Conservation (phyloP, 2,329 filamentous ascomycete genomes). For the Penicillium palitans region DNA sequence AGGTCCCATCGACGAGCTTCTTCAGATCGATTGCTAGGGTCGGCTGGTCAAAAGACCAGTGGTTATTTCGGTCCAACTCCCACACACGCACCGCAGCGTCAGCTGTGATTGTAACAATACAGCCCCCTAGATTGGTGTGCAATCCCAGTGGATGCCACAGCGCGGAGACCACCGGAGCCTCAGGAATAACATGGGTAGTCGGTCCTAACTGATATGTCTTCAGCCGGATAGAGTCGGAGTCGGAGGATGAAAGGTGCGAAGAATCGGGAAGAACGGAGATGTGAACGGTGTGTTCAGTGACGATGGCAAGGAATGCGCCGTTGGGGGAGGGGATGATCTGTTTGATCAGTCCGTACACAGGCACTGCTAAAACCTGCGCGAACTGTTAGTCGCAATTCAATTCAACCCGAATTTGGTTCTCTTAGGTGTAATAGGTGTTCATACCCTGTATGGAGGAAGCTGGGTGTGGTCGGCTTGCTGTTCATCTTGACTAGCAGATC, state of each 20-base stretch:
- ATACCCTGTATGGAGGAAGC: constrained; percentile 32
- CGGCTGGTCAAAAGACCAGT: constrained; percentile 83
- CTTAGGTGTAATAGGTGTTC: neutral
- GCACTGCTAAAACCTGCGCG: constrained; percentile 68
- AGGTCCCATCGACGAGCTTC: constrained; percentile 82
- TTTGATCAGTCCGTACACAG: constrained; percentile 77
- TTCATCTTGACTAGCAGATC: constrained; percentile 18
- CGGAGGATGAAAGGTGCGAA: constrained; percentile 69
- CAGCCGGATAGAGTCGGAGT: constrained; percentile 69
- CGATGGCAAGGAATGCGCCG: constrained; percentile 76
- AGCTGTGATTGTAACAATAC: constrained; percentile 82
- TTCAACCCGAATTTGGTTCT: neutral
- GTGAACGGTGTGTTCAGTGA: constrained; percentile 85
- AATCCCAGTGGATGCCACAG: constrained; percentile 93
- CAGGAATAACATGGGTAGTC: constrained; percentile 84
- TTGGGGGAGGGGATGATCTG: constrained; percentile 84
- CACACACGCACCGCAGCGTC: constrained; percentile 87
- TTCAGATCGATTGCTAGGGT: constrained; percentile 82
- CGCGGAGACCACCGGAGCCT: constrained; percentile 74
- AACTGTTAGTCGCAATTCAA: constrained; percentile 12
- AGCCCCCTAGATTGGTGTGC: constrained; percentile 62
- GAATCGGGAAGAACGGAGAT: constrained; percentile 82
- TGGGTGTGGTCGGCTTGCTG: constrained; percentile 38
- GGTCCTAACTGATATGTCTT: constrained; percentile 91
- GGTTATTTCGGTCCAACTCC: constrained; percentile 81